phyloP scores from a whole-genome alignment of 2,329 filamentous ascomycete species.

The Apiospora malaysiana region DNA sequence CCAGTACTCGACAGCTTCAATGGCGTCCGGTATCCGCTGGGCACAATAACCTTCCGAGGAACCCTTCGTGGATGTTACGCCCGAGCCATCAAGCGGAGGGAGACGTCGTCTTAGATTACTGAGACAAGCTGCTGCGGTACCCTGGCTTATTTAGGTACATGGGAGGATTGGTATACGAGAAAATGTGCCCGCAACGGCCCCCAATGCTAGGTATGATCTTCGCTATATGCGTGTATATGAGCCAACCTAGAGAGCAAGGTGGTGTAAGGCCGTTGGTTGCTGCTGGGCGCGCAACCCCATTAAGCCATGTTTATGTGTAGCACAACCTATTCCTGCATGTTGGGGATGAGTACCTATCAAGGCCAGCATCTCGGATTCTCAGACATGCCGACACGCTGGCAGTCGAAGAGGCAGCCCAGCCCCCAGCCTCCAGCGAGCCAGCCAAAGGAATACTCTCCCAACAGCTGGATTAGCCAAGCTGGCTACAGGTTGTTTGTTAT shows the following conservation, averaged over 20 bases:
- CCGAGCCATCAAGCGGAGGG: conserved; percentile 6
- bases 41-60: not conserved
- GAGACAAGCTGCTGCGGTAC: not conserved
- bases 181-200: conserved; percentile 8
- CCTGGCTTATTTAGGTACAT: not conserved
- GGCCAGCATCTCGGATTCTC: not conserved
- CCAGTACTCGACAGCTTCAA: not conserved
- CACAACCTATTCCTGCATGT: not conserved
- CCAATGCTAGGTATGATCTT: not conserved
- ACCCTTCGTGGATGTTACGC: conserved; percentile 14
- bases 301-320: conserved; percentile 8
- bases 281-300: not conserved
- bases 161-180: not conserved
- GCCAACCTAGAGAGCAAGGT: not conserved
- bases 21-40: conserved; percentile 8
- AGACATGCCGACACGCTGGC: not conserved
- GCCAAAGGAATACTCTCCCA: not conserved
- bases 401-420: not conserved
- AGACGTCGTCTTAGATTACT: not conserved
- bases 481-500: not conserved
- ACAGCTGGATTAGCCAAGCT: not conserved
- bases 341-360: not conserved
- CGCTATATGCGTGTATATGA: not conserved
- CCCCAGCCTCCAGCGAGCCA: not conserved
- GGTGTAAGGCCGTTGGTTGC: conserved; percentile 14